These are phyloP conservation scores for Colletotrichum somersetense DNA, from an alignment of 2,329 filamentous ascomycete species.

Conservation along the genomic window DNA sequence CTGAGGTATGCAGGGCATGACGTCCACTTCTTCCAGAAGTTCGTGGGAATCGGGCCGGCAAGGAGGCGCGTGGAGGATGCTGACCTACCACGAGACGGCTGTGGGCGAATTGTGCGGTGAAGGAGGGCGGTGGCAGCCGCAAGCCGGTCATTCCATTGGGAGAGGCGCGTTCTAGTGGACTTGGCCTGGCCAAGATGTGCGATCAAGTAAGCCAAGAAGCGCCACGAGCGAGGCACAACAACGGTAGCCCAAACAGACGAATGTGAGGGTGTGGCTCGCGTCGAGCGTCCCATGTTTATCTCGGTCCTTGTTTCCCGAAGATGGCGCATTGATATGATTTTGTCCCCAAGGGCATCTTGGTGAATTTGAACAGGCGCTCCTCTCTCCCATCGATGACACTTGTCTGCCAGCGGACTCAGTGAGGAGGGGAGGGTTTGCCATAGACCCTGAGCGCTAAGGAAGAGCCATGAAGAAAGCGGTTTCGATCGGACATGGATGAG, in stretches of 20 bases:
- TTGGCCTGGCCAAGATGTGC: conserved; percentile 18
- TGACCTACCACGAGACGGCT: conserved; percentile 27
- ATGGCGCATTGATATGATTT: neutral
- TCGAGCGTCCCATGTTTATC: neutral
- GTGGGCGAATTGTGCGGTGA: conserved; percentile 10
- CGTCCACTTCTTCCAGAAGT: conserved; percentile 39
- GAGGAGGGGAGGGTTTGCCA: conserved; percentile 16
- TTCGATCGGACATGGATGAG: conserved; percentile 37
- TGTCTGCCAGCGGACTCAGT: conserved; percentile 27
- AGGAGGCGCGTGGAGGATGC: conserved; percentile 33
- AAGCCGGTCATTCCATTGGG: conserved; percentile 27
- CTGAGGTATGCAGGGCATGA: conserved; percentile 36
- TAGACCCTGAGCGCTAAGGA: conserved; percentile 8
- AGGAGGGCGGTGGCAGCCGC: conserved; percentile 30
- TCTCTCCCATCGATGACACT: conserved; percentile 31
- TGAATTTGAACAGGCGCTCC: neutral
- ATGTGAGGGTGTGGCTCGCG: conserved; percentile 8
- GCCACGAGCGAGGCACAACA: conserved; percentile 38
- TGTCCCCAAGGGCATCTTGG: conserved; percentile 4
- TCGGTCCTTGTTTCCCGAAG: conserved; percentile 26
- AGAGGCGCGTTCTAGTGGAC: conserved; percentile 9
- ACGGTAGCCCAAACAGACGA: conserved; percentile 23
- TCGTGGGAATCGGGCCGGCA: conserved; percentile 39
- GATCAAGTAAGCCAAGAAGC: conserved; percentile 34
- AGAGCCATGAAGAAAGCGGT: conserved; percentile 25